These are phyloP conservation scores for Chaetomidium leptoderma DNA, from an alignment of 495 filamentous ascomycete genomes.

Conservation along the genomic window DNA sequence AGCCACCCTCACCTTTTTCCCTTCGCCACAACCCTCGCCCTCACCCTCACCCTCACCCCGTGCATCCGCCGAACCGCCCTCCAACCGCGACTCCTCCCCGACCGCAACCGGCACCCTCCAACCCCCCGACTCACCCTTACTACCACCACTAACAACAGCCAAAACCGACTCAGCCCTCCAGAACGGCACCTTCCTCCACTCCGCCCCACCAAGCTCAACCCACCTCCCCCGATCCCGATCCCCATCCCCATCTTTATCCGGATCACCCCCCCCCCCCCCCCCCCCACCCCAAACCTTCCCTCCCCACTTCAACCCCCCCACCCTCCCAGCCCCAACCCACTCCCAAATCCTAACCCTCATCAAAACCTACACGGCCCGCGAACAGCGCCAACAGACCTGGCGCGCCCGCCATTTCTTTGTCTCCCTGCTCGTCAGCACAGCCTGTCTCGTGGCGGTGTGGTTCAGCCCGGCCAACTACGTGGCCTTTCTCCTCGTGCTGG, in stretches of 20 bases:
- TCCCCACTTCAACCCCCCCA: slow-evolving; percentile 11
- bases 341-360: slow-evolving; percentile 68
- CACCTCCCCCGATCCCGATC: slow-evolving; percentile 23
- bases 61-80: not conserved
- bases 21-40: slow-evolving; percentile 11
- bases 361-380: slow-evolving; percentile 59
- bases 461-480: slow-evolving; percentile 71
- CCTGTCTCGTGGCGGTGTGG: slow-evolving; percentile 77
- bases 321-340: slow-evolving; percentile 50
- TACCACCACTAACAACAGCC: slow-evolving; percentile 5
- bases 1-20: slow-evolving; percentile 53
- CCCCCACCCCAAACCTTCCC: slow-evolving; percentile 13
- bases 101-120: slow-evolving; percentile 50
- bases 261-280: slow-evolving; percentile 17
- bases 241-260: slow-evolving; percentile 26
- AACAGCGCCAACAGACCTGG: slow-evolving; percentile 62
- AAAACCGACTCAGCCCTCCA: slow-evolving; percentile 14
- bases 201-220: slow-evolving; percentile 25
- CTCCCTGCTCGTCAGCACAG: slow-evolving; percentile 61
- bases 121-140: slow-evolving; percentile 74
- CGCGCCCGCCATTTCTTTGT: slow-evolving; percentile 67
- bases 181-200: slow-evolving; percentile 41
- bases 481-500: slow-evolving; percentile 72
- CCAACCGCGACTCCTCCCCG: slow-evolving; percentile 22
- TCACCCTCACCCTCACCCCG: not conserved